Evolutionary conservation across 2,329 filamentous ascomycete species (phyloP).

Genomic region (Myriosclerotinia duriaeana): DNA sequence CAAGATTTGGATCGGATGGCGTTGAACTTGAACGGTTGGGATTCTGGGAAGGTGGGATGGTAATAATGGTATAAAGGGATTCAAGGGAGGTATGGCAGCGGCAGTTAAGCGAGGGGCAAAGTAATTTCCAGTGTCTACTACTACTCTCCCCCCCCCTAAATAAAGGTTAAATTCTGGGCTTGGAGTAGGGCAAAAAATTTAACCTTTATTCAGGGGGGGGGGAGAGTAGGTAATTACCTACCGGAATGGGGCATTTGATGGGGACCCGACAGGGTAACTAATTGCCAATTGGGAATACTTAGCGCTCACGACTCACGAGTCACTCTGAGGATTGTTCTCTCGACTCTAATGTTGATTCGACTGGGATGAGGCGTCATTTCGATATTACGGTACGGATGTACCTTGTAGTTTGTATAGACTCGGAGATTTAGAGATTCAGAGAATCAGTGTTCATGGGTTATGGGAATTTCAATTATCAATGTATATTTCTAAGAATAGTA

Average conservation of each 20-base stretch:
- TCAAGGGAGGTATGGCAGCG: background rate
- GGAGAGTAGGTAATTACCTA: background rate
- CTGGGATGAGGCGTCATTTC: slow-evolving; percentile 2
- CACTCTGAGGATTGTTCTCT: background rate
- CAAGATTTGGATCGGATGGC: slow-evolving; percentile 11
- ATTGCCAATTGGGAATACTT: too few species aligned
- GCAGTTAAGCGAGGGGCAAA: background rate
- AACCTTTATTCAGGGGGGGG: too few species aligned
- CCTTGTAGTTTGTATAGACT: background rate
- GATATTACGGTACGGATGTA: background rate
- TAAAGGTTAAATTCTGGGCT: too few species aligned
- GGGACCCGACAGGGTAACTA: too few species aligned
- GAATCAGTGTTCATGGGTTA: too few species aligned
- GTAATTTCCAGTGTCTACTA: background rate
- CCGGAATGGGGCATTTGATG: background rate
- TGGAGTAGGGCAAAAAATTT: too few species aligned
- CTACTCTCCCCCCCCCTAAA: too few species aligned
- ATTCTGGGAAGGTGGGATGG: too few species aligned
- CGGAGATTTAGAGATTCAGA: too few species aligned
- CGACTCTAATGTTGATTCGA: background rate
- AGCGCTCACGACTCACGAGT: slow-evolving; percentile 1
- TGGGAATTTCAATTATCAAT: too few species aligned
- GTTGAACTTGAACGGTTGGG: too few species aligned
- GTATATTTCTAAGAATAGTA: slow-evolving; percentile 2
- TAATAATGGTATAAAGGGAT: too few species aligned